These are phyloP conservation scores for Pythium pyrilobum DNA, from an alignment of 352 stramenopile genomes.

Conservation along the genomic window DNA sequence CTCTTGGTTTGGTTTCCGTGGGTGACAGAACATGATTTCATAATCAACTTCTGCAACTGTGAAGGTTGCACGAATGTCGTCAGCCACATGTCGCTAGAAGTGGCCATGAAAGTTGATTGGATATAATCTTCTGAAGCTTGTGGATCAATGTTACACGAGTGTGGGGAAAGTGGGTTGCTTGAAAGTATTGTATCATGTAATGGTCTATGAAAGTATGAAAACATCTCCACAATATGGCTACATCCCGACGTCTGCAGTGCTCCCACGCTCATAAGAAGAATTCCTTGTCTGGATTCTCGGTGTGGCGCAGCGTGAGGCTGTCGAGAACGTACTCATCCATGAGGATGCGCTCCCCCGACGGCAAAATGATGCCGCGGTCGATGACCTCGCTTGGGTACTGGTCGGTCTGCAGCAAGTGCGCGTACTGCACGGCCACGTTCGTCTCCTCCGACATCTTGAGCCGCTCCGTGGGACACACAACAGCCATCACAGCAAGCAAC, in stretches of 20 bases:
- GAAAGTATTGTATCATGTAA: too few relatives aligned
- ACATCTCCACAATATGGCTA: background rate
- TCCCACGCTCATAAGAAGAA: conserved; percentile 5
- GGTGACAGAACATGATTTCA: too few relatives aligned
- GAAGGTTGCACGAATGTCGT: too few relatives aligned
- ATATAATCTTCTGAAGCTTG: too few relatives aligned
- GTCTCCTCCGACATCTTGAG: conserved; percentile 24
- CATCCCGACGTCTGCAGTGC: background rate
- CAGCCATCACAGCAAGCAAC: conserved; percentile 17
- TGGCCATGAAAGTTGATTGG: too few relatives aligned
- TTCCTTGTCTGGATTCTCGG: conserved; percentile 5
- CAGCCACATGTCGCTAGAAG: too few relatives aligned
- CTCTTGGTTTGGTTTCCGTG: too few relatives aligned
- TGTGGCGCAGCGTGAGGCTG: conserved; percentile 27
- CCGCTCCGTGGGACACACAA: conserved; percentile 28
- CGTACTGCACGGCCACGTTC: conserved; percentile 1
- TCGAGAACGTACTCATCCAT: conserved; percentile 44
- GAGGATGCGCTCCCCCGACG: conserved; percentile 16
- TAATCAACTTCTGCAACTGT: too few relatives aligned
- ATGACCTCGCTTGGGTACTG: conserved; percentile 24
- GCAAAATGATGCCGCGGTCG: conserved; percentile 22
- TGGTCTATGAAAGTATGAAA: too few relatives aligned
- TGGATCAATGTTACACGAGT: too few relatives aligned
- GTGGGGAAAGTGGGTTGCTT: too few relatives aligned
- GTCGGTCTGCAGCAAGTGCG: conserved; percentile 7